Conservation (phyloP, 2,329 filamentous ascomycete genomes). For the Botryotinia calthae region DNA sequence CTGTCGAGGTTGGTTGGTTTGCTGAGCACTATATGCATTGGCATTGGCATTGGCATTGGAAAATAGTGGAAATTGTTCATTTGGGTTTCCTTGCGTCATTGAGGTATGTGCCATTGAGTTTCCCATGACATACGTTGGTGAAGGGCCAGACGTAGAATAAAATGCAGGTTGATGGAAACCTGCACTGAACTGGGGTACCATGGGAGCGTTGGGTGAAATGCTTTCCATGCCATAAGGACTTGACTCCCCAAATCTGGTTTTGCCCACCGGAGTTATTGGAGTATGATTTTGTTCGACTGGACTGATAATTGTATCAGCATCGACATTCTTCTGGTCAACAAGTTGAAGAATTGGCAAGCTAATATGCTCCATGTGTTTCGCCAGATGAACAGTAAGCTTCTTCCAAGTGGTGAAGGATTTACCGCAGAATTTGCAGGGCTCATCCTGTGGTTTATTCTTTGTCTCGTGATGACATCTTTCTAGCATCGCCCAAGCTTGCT, state of each 20-base stretch:
- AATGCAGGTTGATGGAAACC: slow-evolving; percentile 29
- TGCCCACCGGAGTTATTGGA: slow-evolving; percentile 32
- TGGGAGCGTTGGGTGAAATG: slow-evolving; percentile 31
- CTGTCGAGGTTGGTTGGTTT: slow-evolving; percentile 26
- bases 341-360: slow-evolving; percentile 73
- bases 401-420: slow-evolving; percentile 83
- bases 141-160: slow-evolving; percentile 25
- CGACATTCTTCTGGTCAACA: slow-evolving; percentile 52
- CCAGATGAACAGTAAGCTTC: slow-evolving; percentile 88
- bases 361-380: slow-evolving; percentile 92
- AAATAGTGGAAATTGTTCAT: slow-evolving; percentile 28
- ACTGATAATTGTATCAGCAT: slow-evolving; percentile 64
- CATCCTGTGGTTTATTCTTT: slow-evolving; percentile 61
- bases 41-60: slow-evolving; percentile 24
- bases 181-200: slow-evolving; percentile 27
- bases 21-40: slow-evolving; percentile 27
- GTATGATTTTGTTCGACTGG: slow-evolving; percentile 52
- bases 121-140: slow-evolving; percentile 27
- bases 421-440: slow-evolving; percentile 85
- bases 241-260: slow-evolving; percentile 31
- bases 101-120: slow-evolving; percentile 25
- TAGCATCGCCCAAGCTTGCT: slow-evolving; percentile 73
- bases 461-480: slow-evolving; percentile 76
- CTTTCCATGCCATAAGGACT: slow-evolving; percentile 34
- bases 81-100: slow-evolving; percentile 26